Evolutionary conservation across 805 yeast genomes (phyloP).

Genomic region (Starmerella geochares): DNA sequence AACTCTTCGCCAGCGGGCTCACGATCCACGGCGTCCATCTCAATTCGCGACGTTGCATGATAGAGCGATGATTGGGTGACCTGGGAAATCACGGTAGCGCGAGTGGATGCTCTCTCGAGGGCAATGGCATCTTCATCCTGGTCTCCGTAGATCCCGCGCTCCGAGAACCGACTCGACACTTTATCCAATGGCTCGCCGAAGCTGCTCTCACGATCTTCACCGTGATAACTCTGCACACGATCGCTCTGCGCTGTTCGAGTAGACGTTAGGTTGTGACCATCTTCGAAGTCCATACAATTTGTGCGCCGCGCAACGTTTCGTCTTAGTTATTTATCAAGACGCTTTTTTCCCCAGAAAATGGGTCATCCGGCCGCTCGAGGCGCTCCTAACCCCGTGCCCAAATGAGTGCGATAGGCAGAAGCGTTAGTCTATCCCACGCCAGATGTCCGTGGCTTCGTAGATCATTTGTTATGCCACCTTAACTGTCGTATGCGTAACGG

Average conservation of each 20-base stretch:
- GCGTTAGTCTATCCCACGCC: background rate
- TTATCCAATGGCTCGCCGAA: background rate
- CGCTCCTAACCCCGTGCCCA: background rate
- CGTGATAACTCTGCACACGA: background rate
- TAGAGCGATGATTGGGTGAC: slow-evolving; percentile 24
- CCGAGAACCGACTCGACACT: slow-evolving; percentile 17
- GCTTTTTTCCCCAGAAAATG: background rate
- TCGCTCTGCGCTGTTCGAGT: background rate
- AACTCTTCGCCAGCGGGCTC: slow-evolving; percentile 44
- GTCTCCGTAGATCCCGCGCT: slow-evolving; percentile 36
- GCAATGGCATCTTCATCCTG: slow-evolving; percentile 34
- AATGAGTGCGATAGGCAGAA: too few species aligned
- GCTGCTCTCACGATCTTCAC: background rate
- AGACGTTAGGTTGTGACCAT: background rate
- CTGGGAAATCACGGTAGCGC: slow-evolving; percentile 33
- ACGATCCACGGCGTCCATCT: slow-evolving; percentile 25
- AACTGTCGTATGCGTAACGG: too few species aligned
- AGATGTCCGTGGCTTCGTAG: too few species aligned
- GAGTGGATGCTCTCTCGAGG: slow-evolving; percentile 38
- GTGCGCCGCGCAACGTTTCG: background rate
- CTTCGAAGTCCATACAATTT: background rate
- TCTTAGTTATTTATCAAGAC: background rate
- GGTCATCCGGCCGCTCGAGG: background rate
- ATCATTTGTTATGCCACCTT: too few species aligned
- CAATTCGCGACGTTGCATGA: slow-evolving; percentile 20